phyloP scores from a whole-genome alignment of 106 monocot species.

The Narthecium ossifragum region DNA sequence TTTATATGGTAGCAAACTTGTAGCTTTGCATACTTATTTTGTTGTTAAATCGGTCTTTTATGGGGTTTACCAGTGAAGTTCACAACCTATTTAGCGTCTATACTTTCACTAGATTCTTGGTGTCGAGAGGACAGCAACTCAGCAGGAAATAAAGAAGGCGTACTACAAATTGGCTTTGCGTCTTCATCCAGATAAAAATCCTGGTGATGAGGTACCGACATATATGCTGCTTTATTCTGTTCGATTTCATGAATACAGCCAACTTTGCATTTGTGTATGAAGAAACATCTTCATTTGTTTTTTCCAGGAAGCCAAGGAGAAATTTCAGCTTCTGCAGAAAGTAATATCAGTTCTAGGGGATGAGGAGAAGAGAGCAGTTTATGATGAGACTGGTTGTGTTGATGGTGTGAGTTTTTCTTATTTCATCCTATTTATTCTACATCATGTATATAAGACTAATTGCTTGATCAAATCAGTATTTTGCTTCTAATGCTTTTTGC shows the following conservation, averaged over 20 bases:
- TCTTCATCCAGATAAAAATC: constrained; percentile 99
- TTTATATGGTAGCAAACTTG: too few relatives aligned
- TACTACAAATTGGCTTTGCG: constrained; percentile 92
- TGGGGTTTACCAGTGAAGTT: background rate
- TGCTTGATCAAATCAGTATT: background rate
- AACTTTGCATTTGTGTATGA: too few relatives aligned
- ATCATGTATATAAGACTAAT: too few relatives aligned
- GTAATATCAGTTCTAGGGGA: constrained; percentile 95
- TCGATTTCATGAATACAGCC: too few relatives aligned
- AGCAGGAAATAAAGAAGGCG: constrained; percentile 95
- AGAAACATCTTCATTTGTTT: background rate
- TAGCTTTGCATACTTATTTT: too few relatives aligned
- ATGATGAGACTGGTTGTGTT: constrained; percentile 91
- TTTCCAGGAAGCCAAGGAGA: constrained; percentile 89
- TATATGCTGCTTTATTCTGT: constrained; percentile 2
- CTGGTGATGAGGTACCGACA: constrained; percentile 70
- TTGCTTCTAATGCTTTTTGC: background rate
- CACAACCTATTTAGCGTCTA: background rate
- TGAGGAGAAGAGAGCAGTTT: constrained; percentile 85
- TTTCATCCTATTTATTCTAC: too few relatives aligned
- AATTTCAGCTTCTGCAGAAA: constrained; percentile 95
- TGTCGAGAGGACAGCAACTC: constrained; percentile 78
- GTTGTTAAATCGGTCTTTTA: too few relatives aligned
- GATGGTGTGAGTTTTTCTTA: constrained; percentile 41
- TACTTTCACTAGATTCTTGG: constrained; percentile 73